phyloP scores from a whole-genome alignment of 2,329 filamentous ascomycete species.

The Pseudocercospora eumusae region DNA sequence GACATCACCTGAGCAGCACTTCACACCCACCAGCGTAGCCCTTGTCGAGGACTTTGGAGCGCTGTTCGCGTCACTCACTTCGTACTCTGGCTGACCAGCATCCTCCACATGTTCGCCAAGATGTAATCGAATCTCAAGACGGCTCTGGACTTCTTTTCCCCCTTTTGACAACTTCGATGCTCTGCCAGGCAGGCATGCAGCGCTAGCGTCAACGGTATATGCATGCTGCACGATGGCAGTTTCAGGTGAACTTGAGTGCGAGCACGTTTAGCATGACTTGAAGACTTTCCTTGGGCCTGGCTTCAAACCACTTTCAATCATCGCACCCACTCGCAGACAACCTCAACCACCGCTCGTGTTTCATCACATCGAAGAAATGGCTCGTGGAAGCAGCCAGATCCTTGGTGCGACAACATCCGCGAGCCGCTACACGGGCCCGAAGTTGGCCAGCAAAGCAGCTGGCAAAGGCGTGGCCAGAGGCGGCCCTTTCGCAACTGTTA shows the following conservation, averaged over 20 bases:
- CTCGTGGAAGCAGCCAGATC: background rate
- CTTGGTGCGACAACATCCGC: background rate
- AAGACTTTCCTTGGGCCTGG: background rate
- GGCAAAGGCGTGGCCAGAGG: background rate
- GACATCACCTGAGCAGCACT: no score
- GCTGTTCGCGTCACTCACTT: background rate
- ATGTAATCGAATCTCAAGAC: background rate
- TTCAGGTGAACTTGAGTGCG: background rate
- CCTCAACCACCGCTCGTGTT: background rate
- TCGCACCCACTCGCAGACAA: background rate
- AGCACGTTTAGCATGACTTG: background rate
- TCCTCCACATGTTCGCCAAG: background rate
- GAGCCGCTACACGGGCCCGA: background rate
- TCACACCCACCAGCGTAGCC: background rate
- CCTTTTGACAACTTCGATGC: background rate
- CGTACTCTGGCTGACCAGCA: background rate
- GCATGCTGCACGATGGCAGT: background rate
- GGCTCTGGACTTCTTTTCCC: background rate
- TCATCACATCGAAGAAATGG: background rate
- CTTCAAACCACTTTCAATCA: background rate
- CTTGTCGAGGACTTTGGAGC: background rate
- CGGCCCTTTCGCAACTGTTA: background rate
- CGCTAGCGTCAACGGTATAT: slow-evolving; percentile 11
- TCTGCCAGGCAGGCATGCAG: background rate
- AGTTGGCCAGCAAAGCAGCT: background rate